Evolutionary conservation across 345 rosid species (phyloP).

Genomic region (Eucalyptus camaldulensis): DNA sequence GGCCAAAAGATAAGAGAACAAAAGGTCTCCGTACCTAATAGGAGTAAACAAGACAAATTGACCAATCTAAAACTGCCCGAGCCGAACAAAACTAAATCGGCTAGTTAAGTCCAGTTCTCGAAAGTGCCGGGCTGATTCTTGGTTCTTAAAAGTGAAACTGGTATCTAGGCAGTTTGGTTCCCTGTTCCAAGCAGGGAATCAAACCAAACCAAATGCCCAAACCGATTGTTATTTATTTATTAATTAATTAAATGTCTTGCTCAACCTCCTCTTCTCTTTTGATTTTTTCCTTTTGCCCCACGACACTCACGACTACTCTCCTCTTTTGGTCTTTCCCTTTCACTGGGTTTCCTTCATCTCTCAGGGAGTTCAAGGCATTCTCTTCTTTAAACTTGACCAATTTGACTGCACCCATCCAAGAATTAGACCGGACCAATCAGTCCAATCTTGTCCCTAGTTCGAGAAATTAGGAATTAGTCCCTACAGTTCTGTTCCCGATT

Average conservation of each 20-base stretch:
- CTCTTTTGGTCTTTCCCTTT: background rate
- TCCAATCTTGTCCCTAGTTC: background rate
- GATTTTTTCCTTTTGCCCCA: background rate
- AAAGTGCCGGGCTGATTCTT: fast-evolving
- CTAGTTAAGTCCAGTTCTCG: fast-evolving
- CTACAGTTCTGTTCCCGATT: fast-evolving
- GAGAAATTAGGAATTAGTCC: fast-evolving
- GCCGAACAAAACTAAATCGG: fast-evolving
- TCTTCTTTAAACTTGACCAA: background rate
- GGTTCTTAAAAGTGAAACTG: background rate
- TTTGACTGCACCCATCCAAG: fast-evolving
- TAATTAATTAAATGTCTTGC: background rate
- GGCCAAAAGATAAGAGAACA: background rate
- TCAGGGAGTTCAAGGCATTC: background rate
- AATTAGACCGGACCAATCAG: background rate
- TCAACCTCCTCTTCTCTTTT: background rate
- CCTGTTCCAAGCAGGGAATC: background rate
- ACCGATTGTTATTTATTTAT: background rate
- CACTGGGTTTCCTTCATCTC: background rate
- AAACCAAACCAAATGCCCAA: background rate
- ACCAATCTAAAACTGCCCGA: fast-evolving
- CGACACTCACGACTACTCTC: background rate
- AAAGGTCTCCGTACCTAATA: background rate
- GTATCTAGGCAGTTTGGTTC: background rate
- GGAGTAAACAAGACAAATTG: background rate